Evolutionary conservation across 1,139 yeast genomes (phyloP), one percentile per base, ranked within the genome.

Genomic region (Kodamaea sp.): DNA sequence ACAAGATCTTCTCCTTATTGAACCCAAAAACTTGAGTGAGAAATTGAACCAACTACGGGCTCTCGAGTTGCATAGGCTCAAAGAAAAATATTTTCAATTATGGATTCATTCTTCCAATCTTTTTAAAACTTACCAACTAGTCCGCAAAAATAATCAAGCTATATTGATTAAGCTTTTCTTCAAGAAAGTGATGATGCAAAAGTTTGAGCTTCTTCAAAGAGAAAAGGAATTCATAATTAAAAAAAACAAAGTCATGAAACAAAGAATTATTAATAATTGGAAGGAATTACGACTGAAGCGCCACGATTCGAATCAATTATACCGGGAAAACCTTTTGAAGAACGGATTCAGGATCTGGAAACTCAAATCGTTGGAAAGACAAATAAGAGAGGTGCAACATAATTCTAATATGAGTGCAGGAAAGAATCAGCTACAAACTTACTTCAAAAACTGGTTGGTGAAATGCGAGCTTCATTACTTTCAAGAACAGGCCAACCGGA

Each of bases 261-360:
- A 25, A 4, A 28, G 29, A 2, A 28, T 36, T 7, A 45, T 57
- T 22, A 22, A 30, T 2, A 31, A 37, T n/a, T 60, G 64, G 65
- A 42, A 39, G 20, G 39, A 41, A 1, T 35, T 37, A 20, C 38
- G 36, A 22, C 36, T 42, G 3, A 39, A 36, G 12, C 32, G 39
- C 10, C 23, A 25, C 6, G 25, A 29, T 8, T 57, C 62, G 7
- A 40, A 44, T n/a, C 31, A 24, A 1, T 49, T 49, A 34, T 15
- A 33, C 27, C 38, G 48, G n/a, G 32, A 26, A 10, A 46, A 31
- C 1, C 3, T 39, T 1, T 29, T 48, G n/a, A 24, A 33, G 7
- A 38, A 30, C 5, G 20, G 11, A 6, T 42, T 53, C 28, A 45
- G 36, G 8, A 20, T 9, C 3, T 59, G 62, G 63, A 47, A 43